A percentile compares a stretch with the other conserved stretches of the same genome.
Evolutionary conservation across 2,329 filamentous ascomycete genomes (phyloP).

Genomic region (Pseudogymnoascus pannorum): DNA sequence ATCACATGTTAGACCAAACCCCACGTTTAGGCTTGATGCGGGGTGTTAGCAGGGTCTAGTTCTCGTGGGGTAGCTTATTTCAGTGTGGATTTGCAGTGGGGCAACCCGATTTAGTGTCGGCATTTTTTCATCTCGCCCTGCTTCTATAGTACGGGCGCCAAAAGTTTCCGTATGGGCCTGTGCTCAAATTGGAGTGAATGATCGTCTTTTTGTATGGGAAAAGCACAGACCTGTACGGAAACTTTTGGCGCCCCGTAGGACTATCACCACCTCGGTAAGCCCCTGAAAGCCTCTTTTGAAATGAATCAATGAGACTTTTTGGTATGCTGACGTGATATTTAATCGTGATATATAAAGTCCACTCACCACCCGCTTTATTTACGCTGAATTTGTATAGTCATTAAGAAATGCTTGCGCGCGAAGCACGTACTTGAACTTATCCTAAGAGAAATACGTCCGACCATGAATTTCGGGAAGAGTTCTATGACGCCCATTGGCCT

Average conservation of each 20-base stretch:
- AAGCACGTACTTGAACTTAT: neutral
- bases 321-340: neutral
- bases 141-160: neutral
- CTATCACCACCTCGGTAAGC: neutral
- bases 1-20: neutral
- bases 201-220: no score
- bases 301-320: neutral
- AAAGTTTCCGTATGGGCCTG: no score
- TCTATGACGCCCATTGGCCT: conserved; percentile 2
- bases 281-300: neutral
- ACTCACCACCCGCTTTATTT: neutral
- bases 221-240: no score
- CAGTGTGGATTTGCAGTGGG: neutral
- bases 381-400: neutral
- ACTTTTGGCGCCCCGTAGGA: no score
- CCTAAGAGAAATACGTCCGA: neutral
- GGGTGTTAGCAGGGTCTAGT: neutral
- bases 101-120: neutral
- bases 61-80: neutral
- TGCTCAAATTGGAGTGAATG: no score
- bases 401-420: neutral
- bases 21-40: neutral
- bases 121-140: neutral
- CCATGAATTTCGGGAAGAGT: neutral
- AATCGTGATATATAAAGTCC: neutral